Conservation (phyloP, 441 rosid species). For the Eutrema salsugineum region DNA sequence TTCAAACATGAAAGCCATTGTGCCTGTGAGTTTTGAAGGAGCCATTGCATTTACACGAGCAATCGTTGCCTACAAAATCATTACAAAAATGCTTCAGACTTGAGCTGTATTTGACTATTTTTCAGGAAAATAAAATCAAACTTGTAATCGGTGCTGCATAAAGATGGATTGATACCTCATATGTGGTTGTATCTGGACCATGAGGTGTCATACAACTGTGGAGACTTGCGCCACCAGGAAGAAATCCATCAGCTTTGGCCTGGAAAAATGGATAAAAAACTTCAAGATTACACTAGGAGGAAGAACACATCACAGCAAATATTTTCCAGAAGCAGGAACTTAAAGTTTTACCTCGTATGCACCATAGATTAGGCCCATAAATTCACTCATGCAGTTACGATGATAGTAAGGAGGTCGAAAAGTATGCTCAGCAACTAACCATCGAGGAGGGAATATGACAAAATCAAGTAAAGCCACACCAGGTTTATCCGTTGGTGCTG, state of each 20-base stretch:
- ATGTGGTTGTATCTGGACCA: slow-evolving; percentile 94
- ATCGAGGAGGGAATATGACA: slow-evolving; percentile 91
- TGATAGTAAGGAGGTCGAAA: slow-evolving; percentile 96
- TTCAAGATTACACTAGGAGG: neutral
- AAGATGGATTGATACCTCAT: slow-evolving; percentile 49
- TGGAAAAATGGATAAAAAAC: slow-evolving; percentile 23
- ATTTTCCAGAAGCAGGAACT: neutral
- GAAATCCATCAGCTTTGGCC: slow-evolving; percentile 98
- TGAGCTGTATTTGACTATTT: neutral
- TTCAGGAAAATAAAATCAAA: neutral
- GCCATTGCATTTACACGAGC: slow-evolving; percentile 57
- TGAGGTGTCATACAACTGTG: slow-evolving; percentile 99
- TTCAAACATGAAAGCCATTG: slow-evolving; percentile 98
- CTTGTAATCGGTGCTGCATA: neutral
- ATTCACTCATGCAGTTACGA: slow-evolving; percentile 99
- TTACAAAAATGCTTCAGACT: neutral
- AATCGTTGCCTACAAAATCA: slow-evolving; percentile 55
- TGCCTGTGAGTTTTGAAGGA: slow-evolving; percentile 60
- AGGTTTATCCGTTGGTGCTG: slow-evolving; percentile 96
- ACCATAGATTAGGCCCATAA: slow-evolving; percentile 92
- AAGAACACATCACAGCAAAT: neutral
- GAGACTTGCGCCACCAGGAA: slow-evolving; percentile 95
- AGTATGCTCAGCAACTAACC: slow-evolving; percentile 98
- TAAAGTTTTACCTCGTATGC: slow-evolving; percentile 75
- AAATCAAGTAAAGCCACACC: slow-evolving; percentile 96